A percentile compares a stretch with the other conserved stretches of the same genome.
phyloP scores from a whole-genome alignment of 768 basidiomycete genomes.

The Rhodocollybia butyracea region DNA sequence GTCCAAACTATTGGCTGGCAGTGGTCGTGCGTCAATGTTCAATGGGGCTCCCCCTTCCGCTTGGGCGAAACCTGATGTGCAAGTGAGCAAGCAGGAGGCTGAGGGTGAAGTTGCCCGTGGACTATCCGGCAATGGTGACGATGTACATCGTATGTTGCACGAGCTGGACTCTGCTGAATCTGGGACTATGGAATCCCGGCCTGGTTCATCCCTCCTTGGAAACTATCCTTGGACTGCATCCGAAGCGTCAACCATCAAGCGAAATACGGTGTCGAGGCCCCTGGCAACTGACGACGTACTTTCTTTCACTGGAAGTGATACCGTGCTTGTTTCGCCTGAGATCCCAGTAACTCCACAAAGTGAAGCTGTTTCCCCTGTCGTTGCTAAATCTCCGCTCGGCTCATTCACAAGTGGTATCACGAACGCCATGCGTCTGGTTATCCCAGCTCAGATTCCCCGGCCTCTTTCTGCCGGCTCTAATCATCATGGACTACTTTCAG shows the following conservation, averaged over 20 bases:
- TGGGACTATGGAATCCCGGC: constrained; percentile 9
- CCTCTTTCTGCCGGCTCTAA: constrained; percentile 32
- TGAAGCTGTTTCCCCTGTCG: constrained; percentile 9
- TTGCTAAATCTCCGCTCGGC: constrained; percentile 39
- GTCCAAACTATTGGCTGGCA: constrained; percentile 5
- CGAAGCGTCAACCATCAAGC: background rate
- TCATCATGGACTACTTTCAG: constrained; percentile 48
- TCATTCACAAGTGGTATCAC: constrained; percentile 51
- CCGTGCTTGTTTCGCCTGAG: background rate
- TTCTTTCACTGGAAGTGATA: background rate
- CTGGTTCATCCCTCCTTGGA: background rate
- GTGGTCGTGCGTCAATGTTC: constrained; percentile 2
- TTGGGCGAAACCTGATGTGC: constrained; percentile 58
- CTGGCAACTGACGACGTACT: too few species aligned
- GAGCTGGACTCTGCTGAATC: constrained; percentile 31
- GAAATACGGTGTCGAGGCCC: too few species aligned
- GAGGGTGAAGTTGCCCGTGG: constrained; percentile 43
- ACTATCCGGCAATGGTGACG: constrained; percentile 29
- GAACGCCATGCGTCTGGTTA: constrained; percentile 58
- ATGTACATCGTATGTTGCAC: constrained; percentile 43
- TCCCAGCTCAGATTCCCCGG: constrained; percentile 29
- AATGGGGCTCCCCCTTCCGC: constrained; percentile 35
- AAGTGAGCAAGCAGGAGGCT: constrained; percentile 46
- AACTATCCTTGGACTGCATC: background rate
- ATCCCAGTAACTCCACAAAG: constrained; percentile 1